These are phyloP conservation scores for Cardamine occulta DNA, from an alignment of 345 rosid species.

Conservation along the genomic window DNA sequence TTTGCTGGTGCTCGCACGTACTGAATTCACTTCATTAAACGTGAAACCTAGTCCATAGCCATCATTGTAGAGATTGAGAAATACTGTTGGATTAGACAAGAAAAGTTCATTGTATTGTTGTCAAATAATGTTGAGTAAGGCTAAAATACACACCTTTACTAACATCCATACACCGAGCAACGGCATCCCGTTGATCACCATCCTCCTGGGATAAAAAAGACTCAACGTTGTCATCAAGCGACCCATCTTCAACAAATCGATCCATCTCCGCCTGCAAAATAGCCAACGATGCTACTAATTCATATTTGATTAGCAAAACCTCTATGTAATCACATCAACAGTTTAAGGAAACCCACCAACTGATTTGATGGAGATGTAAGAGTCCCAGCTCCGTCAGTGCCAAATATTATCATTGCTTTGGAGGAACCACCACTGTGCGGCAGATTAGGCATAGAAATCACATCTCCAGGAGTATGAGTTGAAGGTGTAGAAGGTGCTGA, in stretches of 20 bases:
- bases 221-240: constrained; percentile 94
- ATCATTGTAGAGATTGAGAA: constrained; percentile 29
- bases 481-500: constrained; percentile 99
- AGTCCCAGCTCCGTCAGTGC: constrained; percentile 75
- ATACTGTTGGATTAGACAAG: constrained; percentile 20
- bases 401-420: constrained; percentile 74
- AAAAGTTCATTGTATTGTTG: constrained; percentile 12
- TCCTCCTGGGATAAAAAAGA: constrained; percentile 95
- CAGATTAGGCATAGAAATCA: constrained; percentile 84
- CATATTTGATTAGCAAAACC: background rate
- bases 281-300: constrained; percentile 11
- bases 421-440: constrained; percentile 86
- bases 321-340: constrained; percentile 11
- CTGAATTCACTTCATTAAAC: constrained; percentile 68
- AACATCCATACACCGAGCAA: constrained; percentile 85
- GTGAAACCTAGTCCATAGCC: constrained; percentile 59
- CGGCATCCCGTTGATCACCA: constrained; percentile 77
- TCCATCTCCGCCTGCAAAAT: constrained; percentile 92
- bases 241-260: constrained; percentile 92
- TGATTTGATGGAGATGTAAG: constrained; percentile 91
- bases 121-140: constrained; percentile 13
- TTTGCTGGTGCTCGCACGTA: constrained; percentile 81
- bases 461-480: constrained; percentile 96
- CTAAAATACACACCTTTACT: constrained; percentile 48
- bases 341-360: constrained; percentile 63